A percentile compares a stretch with the other conserved stretches of the same genome.
Conservation (phyloP, 2,329 filamentous ascomycete genomes). For the Claviceps sp. region DNA sequence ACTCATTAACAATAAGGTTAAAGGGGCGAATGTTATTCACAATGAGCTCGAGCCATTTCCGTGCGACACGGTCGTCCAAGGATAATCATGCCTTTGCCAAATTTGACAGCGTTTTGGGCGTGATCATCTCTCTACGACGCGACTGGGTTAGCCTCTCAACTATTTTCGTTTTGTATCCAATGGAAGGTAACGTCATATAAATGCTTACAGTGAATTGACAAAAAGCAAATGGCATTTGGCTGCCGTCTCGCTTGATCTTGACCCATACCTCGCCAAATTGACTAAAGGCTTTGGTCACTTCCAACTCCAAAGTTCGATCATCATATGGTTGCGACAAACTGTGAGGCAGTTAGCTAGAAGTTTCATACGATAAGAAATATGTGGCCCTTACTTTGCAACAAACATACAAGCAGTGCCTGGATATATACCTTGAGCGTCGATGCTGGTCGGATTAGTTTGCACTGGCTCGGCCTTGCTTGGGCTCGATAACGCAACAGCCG, state of each 20-base stretch:
- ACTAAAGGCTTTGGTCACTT: slow-evolving; percentile 38
- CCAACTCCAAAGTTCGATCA: slow-evolving; percentile 37
- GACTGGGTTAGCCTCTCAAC: background rate
- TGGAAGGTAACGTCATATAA: background rate
- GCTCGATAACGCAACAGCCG: background rate
- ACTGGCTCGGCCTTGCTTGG: background rate
- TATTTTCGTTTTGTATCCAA: background rate
- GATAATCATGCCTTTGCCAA: slow-evolving; percentile 35
- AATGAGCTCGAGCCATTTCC: slow-evolving; percentile 45
- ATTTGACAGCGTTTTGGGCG: slow-evolving; percentile 32
- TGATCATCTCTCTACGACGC: slow-evolving; percentile 29
- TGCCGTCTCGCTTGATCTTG: slow-evolving; percentile 46
- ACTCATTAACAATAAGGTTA: background rate
- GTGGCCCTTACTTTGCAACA: slow-evolving; percentile 47
- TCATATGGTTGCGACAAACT: slow-evolving; percentile 38
- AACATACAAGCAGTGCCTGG: slow-evolving; percentile 47
- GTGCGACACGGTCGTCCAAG: slow-evolving; percentile 44
- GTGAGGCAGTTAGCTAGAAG: slow-evolving; percentile 6
- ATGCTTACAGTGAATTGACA: slow-evolving; percentile 45
- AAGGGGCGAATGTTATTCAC: slow-evolving; percentile 33
- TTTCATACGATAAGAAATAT: background rate
- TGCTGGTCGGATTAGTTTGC: slow-evolving; percentile 6
- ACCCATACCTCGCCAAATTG: slow-evolving; percentile 44
- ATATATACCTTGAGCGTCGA: slow-evolving; percentile 39
- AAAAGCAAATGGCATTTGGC: slow-evolving; percentile 50